These are phyloP conservation scores for Lodderomyces metapsilosis DNA, from an alignment of 1,139 yeast genomes.

Conservation along the genomic window DNA sequence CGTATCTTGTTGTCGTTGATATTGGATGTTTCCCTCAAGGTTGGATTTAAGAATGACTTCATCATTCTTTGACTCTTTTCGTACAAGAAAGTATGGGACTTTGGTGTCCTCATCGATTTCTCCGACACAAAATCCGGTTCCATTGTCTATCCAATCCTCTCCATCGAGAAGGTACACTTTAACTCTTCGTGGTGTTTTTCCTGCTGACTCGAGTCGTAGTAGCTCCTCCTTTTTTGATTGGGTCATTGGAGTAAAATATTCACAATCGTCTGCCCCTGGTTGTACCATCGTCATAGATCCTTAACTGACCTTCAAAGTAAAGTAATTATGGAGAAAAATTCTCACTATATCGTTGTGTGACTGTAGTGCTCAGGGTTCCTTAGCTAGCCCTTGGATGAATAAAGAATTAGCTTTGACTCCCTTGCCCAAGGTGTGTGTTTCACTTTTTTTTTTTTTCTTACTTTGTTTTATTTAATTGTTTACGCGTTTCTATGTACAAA, in stretches of 20 bases:
- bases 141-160: conserved; percentile 88
- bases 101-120: conserved; percentile 41
- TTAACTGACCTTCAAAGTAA: too few species aligned
- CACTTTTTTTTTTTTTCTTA: not conserved
- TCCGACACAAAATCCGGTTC: conserved; percentile 90
- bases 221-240: conserved; percentile 8
- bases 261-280: not conserved
- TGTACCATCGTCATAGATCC: not conserved
- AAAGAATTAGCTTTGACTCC: too few species aligned
- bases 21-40: conserved; percentile 74
- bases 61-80: conserved; percentile 62
- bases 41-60: conserved; percentile 63
- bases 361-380: too few species aligned
- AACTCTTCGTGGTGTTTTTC: conserved; percentile 63
- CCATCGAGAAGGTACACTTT: conserved; percentile 81
- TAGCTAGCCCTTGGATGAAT: too few species aligned
- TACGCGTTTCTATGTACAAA: conserved; percentile 1
- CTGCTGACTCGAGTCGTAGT: conserved; percentile 10
- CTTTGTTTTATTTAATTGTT: not conserved
- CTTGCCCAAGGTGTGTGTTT: not conserved
- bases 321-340: too few species aligned
- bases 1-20: conserved; percentile 93
- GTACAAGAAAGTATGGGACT: conserved; percentile 66
- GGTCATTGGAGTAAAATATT: not conserved
- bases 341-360: too few species aligned